Evolutionary conservation across 257 asterid genomes (phyloP).

Genomic region (Perilla frutescens): DNA sequence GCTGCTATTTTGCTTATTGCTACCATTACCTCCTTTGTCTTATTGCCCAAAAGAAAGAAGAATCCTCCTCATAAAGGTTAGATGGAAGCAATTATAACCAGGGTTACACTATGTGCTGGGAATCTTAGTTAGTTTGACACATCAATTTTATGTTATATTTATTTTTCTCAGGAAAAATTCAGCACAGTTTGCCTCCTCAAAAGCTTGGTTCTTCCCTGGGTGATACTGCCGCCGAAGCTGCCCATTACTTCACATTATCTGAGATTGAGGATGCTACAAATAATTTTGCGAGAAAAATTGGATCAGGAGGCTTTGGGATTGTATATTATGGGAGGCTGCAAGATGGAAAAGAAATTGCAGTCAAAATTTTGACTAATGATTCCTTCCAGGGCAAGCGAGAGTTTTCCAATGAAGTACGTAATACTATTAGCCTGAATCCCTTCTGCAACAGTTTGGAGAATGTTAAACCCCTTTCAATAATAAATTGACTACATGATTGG

Average conservation of each 20-base stretch:
- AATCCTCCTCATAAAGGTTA: conserved; percentile 56
- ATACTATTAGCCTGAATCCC: neutral
- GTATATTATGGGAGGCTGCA: conserved; percentile 82
- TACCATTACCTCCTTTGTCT: conserved; percentile 61
- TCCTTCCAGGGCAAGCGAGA: conserved; percentile 96
- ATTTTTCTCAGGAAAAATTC: conserved; percentile 48
- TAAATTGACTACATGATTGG: conserved; percentile 13
- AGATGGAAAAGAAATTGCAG: conserved; percentile 95
- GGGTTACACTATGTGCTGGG: conserved; percentile 4
- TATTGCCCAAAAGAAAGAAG: conserved; percentile 64
- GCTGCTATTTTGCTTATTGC: conserved; percentile 77
- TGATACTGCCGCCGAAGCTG: conserved; percentile 74
- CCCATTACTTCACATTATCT: conserved; percentile 77
- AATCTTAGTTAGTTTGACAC: conserved; percentile 31
- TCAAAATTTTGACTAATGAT: conserved; percentile 80
- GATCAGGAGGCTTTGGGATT: conserved; percentile 96
- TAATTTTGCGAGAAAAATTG: conserved; percentile 76
- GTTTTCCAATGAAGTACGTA: conserved; percentile 88
- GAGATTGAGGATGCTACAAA: conserved; percentile 87
- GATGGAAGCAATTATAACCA: conserved; percentile 29
- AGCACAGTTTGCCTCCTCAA: conserved; percentile 46
- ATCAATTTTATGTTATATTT: conserved; percentile 17
- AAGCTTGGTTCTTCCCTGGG: conserved; percentile 59
- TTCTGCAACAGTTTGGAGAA: conserved; percentile 11
- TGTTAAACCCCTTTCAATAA: neutral